phyloP scores from a whole-genome alignment of 2,329 filamentous ascomycete species.

The Conoideocrella luteorostrata region DNA sequence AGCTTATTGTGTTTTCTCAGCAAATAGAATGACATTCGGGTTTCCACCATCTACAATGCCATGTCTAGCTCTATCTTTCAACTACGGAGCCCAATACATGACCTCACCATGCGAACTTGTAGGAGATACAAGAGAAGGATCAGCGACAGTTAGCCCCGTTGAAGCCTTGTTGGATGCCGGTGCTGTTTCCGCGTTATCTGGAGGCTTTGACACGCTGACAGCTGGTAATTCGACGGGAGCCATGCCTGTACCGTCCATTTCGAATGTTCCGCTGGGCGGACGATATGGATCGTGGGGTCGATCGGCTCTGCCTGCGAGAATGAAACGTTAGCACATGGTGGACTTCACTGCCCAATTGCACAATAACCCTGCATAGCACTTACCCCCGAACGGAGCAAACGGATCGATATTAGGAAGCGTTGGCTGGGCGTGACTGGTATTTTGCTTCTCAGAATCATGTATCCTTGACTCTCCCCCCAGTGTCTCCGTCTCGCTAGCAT shows the following conservation, averaged over 20 bases:
- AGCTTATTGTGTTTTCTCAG: too few relatives aligned
- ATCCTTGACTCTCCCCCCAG: not conserved
- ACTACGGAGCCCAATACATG: too few relatives aligned
- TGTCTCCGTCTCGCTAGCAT: conserved; percentile 9
- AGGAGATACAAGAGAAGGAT: conserved; percentile 27
- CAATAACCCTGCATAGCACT: conserved; percentile 10
- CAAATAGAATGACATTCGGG: too few relatives aligned
- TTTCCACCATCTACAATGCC: too few relatives aligned
- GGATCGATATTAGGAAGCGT: conserved; percentile 21
- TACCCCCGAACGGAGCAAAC: conserved; percentile 41
- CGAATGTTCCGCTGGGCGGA: conserved; percentile 24
- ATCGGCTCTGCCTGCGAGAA: conserved; percentile 25
- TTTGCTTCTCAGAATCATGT: conserved; percentile 4
- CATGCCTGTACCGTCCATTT: conserved; percentile 30
- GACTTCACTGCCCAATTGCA: not conserved
- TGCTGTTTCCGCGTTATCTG: conserved; percentile 1
- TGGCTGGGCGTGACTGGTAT: conserved; percentile 17
- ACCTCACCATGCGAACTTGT: conserved; percentile 21
- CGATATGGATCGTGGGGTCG: conserved; percentile 19
- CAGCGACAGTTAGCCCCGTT: conserved; percentile 13
- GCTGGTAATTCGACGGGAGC: conserved; percentile 28
- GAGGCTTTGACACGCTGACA: conserved; percentile 10
- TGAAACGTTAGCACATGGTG: not conserved
- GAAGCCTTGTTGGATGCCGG: conserved; percentile 1
- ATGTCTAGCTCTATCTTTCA: too few relatives aligned